phyloP scores from a whole-genome alignment of 1,139 yeast genomes.

The Pichia sp. region DNA sequence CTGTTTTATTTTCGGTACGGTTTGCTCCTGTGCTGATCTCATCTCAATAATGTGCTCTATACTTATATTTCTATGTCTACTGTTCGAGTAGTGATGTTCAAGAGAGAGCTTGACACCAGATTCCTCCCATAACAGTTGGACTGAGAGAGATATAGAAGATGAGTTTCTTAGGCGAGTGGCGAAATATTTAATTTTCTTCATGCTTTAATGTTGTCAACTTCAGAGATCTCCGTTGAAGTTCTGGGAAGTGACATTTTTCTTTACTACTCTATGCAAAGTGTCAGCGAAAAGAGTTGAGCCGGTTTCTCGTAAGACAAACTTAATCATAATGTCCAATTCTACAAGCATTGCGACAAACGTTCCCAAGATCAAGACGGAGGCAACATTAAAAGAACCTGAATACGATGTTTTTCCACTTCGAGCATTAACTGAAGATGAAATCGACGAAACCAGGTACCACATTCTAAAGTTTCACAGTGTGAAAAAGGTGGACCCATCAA shows the following conservation, averaged over 20 bases:
- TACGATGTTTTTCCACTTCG: conserved; percentile 65
- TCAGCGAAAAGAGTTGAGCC: too few species aligned
- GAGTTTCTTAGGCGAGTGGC: neutral
- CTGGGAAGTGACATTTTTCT: too few species aligned
- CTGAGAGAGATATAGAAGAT: neutral
- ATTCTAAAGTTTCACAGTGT: conserved; percentile 76
- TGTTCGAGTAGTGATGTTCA: too few species aligned
- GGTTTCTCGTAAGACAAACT: too few species aligned
- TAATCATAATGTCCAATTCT: neutral
- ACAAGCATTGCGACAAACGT: neutral
- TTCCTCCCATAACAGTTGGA: too few species aligned
- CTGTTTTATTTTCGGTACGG: neutral
- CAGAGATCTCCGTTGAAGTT: too few species aligned
- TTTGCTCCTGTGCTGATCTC: neutral
- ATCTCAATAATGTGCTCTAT: neutral
- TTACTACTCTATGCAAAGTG: too few species aligned
- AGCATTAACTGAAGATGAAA: conserved; percentile 69
- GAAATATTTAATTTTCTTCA: neutral
- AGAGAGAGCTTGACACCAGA: too few species aligned
- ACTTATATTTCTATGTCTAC: too few species aligned
- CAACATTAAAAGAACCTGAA: conserved; percentile 12
- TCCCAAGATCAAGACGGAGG: conserved; percentile 8
- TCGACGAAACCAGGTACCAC: conserved; percentile 74
- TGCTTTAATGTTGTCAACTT: too few species aligned
- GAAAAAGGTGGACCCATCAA: conserved; percentile 61